These are phyloP conservation scores for Hygrocybe coccinea DNA, from an alignment of 768 basidiomycete genomes.

Conservation along the genomic window DNA sequence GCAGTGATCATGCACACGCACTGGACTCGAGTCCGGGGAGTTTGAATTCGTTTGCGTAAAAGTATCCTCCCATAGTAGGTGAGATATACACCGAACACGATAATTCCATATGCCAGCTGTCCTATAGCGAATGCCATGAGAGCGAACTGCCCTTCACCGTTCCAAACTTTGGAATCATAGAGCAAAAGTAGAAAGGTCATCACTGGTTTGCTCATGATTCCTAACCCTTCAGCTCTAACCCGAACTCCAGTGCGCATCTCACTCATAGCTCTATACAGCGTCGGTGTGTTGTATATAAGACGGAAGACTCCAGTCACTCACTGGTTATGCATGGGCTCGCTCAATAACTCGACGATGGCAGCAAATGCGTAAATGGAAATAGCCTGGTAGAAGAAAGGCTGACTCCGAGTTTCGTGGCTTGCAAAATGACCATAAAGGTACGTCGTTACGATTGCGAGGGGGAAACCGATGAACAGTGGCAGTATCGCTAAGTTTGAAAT, in stretches of 20 bases:
- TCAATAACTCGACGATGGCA: slow-evolving; percentile 69
- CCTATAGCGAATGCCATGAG: slow-evolving; percentile 84
- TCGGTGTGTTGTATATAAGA: slow-evolving; percentile 5
- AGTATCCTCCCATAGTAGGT: slow-evolving; percentile 35
- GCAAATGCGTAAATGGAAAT: slow-evolving; percentile 68
- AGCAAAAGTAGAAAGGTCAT: slow-evolving; percentile 65
- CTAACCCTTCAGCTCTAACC: slow-evolving; percentile 82
- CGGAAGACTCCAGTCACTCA: slow-evolving; percentile 28
- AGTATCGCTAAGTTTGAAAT: slow-evolving; percentile 52
- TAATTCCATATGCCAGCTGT: slow-evolving; percentile 67
- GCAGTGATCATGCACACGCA: neutral
- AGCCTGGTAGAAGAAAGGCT: slow-evolving; percentile 60
- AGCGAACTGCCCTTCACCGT: slow-evolving; percentile 41
- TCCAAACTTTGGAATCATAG: slow-evolving; percentile 35
- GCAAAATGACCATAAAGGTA: slow-evolving; percentile 52
- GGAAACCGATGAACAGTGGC: slow-evolving; percentile 64
- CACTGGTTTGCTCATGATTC: slow-evolving; percentile 68
- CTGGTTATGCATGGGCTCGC: slow-evolving; percentile 80
- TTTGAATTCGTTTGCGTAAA: slow-evolving; percentile 28
- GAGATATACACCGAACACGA: slow-evolving; percentile 55
- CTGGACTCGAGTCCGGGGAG: neutral
- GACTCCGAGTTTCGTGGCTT: slow-evolving; percentile 49
- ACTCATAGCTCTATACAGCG: slow-evolving; percentile 55
- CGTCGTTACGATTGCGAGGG: slow-evolving; percentile 51
- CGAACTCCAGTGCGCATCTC: slow-evolving; percentile 65